Base-by-base conservation (phyloP, 129 eudicot species). In the Cynara cardunculus region DNA sequence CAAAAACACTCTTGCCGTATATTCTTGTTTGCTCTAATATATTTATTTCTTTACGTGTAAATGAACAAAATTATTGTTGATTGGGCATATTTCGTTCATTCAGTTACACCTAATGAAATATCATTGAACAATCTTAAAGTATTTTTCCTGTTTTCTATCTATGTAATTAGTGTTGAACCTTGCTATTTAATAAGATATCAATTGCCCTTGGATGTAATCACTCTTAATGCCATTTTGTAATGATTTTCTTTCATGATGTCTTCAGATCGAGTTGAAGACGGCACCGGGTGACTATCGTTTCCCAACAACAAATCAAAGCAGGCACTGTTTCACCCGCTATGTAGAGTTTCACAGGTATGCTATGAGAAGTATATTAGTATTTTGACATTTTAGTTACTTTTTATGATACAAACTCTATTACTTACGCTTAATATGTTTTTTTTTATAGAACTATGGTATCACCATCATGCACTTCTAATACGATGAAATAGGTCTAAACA, bases 281-380 rank as follows among this genome's bases (percentile, higher is more conserved):
- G 98, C 97, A 4, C 98, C 98, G 21, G 95, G 93, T 75, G 98
- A 94, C 85, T 89, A 85, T 70, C 94, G 98, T 31, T 94, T 94
- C 80, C 98, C 98, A 21, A 89, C 98, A 14, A 93, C 98, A 71
- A 93, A 91, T 64, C 98, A 94, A 73, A 89, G 94, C 71, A 85
- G 97, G 72, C 98, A 91, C 76, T 91, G 97, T 73, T 94, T 94
- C 87, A 94, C 97, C 25, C 94, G 97, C 77, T 89, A 94, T 79
- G 89, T 94, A 70, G 98, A 94, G 82, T 94, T 91, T 77, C 98
- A 91, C 89, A 91, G 95, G 98, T 91, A 85, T 53, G 53, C 0
- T 70, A 28, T 39, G 6, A 59, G 35, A 7, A 21, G 7, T 32
- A 62, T 13, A 59, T 21, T 22, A 34, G 25, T 7, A 19, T 64